These are phyloP conservation scores for Sideroxylon spinosum DNA, from an alignment of 179 eudicot genomes.

Conservation along the genomic window DNA sequence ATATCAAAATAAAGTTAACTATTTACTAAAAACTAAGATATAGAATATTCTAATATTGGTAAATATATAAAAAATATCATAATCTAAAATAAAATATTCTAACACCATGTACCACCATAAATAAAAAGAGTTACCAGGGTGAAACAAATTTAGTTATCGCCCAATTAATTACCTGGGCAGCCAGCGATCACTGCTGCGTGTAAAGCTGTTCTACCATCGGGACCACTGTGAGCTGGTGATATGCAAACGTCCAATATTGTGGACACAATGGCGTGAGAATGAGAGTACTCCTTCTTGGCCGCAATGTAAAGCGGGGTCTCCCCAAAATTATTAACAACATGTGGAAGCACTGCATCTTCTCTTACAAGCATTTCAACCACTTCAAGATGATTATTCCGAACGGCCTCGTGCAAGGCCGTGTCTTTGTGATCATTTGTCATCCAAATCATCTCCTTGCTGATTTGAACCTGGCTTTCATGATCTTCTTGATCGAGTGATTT, in stretches of 20 bases:
- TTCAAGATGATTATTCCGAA: background rate
- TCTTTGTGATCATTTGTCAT: slow-evolving; percentile 2
- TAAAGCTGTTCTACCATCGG: slow-evolving; percentile 4
- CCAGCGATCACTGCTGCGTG: background rate
- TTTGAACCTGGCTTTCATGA: background rate
- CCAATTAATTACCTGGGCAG: background rate
- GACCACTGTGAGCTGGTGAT: background rate
- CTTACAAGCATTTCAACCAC: background rate
- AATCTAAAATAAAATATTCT: no score
- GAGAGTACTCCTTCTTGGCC: no score
- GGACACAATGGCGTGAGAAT: background rate
- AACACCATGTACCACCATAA: no score
- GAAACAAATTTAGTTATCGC: background rate
- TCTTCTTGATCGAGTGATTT: background rate
- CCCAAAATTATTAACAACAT: no score
- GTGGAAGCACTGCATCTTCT: no score
- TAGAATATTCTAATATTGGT: no score
- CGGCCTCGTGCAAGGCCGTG: slow-evolving; percentile 17
- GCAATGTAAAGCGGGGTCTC: no score
- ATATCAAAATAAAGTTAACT: no score
- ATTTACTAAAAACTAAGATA: no score
- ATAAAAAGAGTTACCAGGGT: background rate
- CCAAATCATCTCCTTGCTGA: slow-evolving; percentile 1
- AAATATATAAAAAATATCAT: no score
- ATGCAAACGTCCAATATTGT: background rate